Conservation (phyloP, 2,329 filamentous ascomycete genomes). For the Arthrinium phaeospermum region DNA sequence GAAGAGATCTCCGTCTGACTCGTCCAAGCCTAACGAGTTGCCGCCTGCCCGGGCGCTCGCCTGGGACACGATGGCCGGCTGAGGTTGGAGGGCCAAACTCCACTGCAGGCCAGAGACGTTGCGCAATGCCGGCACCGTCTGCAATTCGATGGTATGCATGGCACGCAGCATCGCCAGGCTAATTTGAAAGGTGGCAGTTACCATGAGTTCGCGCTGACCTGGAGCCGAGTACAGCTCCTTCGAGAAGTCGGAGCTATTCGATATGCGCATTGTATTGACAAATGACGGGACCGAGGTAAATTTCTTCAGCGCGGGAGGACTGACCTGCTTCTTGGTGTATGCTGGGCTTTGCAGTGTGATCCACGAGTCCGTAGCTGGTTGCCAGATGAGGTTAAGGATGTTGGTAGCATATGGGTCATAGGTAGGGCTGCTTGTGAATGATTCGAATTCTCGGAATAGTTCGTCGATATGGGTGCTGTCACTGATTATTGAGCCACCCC, state of each 20-base stretch:
- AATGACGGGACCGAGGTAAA: background rate
- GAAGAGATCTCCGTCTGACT: background rate
- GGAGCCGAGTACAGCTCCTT: background rate
- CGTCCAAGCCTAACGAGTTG: conserved; percentile 8
- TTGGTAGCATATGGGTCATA: conserved; percentile 4
- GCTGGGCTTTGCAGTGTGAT: background rate
- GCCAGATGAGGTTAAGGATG: background rate
- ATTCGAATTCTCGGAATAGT: conserved; percentile 10
- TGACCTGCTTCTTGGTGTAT: background rate
- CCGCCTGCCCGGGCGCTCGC: background rate
- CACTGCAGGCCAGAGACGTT: conserved; percentile 2
- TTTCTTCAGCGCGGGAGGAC: background rate
- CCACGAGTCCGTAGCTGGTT: background rate
- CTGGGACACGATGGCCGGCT: background rate
- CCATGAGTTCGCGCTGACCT: background rate
- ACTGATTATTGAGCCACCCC: background rate
- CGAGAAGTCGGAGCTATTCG: background rate
- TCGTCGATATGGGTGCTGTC: conserved; percentile 2
- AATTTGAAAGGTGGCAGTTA: background rate
- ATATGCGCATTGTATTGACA: conserved; percentile 1
- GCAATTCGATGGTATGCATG: background rate
- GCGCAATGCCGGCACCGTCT: background rate
- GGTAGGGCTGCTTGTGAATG: background rate
- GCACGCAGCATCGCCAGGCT: background rate
- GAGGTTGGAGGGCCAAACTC: conserved; percentile 11